A percentile compares a stretch with the other conserved stretches of the same genome.
phyloP scores from a whole-genome alignment of 2,329 filamentous ascomycete genomes.

The Zarea fungicola region DNA sequence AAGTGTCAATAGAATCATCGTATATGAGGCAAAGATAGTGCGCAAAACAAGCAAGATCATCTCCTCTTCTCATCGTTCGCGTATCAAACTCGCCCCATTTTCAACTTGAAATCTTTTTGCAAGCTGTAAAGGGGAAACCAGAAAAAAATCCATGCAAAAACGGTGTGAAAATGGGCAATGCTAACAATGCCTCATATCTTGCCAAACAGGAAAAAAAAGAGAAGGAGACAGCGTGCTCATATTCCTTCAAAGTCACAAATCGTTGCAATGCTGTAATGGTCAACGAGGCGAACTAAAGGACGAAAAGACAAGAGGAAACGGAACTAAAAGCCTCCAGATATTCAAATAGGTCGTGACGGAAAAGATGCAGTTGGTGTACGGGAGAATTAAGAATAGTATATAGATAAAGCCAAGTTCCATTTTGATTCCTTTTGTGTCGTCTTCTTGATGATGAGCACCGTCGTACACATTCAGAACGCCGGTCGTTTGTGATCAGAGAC shows the following conservation, averaged over 20 bases:
- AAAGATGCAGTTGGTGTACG: background rate
- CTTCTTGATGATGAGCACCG: no score
- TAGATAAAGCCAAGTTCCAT: slow-evolving; percentile 6
- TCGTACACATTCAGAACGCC: no score
- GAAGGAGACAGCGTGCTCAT: background rate
- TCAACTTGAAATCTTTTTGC: no score
- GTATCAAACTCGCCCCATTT: background rate
- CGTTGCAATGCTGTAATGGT: no score
- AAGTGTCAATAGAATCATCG: no score
- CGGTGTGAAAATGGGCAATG: background rate
- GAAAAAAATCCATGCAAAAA: background rate
- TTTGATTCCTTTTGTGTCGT: background rate
- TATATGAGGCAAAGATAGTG: no score
- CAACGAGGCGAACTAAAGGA: background rate
- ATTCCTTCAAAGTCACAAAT: background rate
- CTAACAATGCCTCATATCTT: slow-evolving; percentile 8
- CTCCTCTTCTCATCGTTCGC: no score
- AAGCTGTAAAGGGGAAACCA: background rate
- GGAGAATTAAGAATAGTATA: slow-evolving; percentile 11
- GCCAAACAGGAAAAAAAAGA: background rate
- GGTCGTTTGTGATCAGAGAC: no score
- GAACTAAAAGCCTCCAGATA: no score
- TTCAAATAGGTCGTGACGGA: background rate
- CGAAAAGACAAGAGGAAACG: background rate
- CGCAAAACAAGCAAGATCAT: no score